A percentile compares a stretch with the other conserved stretches of the same genome.
Evolutionary conservation across 2,329 filamentous ascomycete species (phyloP).

Genomic region (Trichoderma polysporum): DNA sequence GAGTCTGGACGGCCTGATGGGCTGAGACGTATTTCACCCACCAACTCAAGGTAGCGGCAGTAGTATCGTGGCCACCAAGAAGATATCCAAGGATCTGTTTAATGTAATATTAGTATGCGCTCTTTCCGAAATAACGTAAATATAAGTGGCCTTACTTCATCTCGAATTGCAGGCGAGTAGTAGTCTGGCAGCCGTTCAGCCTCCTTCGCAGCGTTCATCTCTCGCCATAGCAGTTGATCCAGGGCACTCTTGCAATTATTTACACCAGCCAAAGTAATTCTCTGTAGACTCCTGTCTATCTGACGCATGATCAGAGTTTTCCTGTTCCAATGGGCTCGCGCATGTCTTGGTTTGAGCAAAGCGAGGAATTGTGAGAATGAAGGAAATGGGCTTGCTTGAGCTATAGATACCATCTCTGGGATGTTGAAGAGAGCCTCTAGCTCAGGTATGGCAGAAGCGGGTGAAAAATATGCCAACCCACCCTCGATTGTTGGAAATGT

Average conservation of each 20-base stretch:
- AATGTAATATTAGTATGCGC: neutral
- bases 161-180: slow-evolving; percentile 34
- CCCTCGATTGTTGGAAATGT: neutral
- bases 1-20: slow-evolving; percentile 27
- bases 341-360: slow-evolving; percentile 29
- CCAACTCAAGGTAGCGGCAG: slow-evolving; percentile 32
- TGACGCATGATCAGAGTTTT: slow-evolving; percentile 26
- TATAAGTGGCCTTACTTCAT: slow-evolving; percentile 32
- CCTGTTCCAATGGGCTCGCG: slow-evolving; percentile 29
- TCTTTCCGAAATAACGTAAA: too few species aligned
- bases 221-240: slow-evolving; percentile 38
- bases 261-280: slow-evolving; percentile 20
- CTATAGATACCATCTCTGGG: slow-evolving; percentile 29
- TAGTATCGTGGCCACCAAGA: slow-evolving; percentile 34
- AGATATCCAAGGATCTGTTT: slow-evolving; percentile 31
- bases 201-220: slow-evolving; percentile 34
- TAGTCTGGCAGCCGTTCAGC: slow-evolving; percentile 33
- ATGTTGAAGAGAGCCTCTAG: slow-evolving; percentile 28
- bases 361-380: slow-evolving; percentile 26
- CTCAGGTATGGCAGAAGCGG: slow-evolving; percentile 23
- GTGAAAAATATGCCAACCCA: slow-evolving; percentile 24
- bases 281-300: slow-evolving; percentile 25
- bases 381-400: slow-evolving; percentile 28
- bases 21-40: slow-evolving; percentile 31
- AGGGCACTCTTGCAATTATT: slow-evolving; percentile 27